Conservation (phyloP, 345 rosid genomes). For the Salix suchowensis region DNA sequence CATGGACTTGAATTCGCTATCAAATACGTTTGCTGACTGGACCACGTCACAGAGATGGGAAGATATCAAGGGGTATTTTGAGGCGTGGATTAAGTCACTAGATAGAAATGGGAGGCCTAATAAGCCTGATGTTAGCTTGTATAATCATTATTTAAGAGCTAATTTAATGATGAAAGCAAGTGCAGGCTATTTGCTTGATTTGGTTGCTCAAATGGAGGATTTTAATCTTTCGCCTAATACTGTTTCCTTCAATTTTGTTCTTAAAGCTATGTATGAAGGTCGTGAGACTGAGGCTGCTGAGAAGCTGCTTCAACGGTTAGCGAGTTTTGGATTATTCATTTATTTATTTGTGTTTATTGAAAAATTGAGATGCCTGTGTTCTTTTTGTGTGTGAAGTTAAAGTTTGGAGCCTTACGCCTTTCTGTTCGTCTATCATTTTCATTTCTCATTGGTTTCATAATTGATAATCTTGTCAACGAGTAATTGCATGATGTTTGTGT, state of each 20-base stretch:
- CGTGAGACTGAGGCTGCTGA: slow-evolving; percentile 61
- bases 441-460: not conserved
- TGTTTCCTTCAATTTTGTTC: slow-evolving; percentile 66
- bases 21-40: slow-evolving; percentile 68
- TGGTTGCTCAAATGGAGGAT: slow-evolving; percentile 63
- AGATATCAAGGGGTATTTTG: slow-evolving; percentile 72
- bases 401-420: not conserved
- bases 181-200: slow-evolving; percentile 58
- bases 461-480: not conserved
- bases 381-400: not conserved
- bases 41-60: slow-evolving; percentile 72
- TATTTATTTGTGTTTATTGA: not conserved
- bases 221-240: slow-evolving; percentile 64
- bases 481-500: too few relatives aligned
- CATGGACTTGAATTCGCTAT: slow-evolving; percentile 42
- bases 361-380: not conserved
- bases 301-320: slow-evolving; percentile 76
- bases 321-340: not conserved
- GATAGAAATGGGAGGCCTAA: slow-evolving; percentile 80
- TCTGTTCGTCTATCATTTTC: not conserved
- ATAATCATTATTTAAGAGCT: slow-evolving; percentile 79
- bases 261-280: slow-evolving; percentile 70
- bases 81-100: slow-evolving; percentile 73
- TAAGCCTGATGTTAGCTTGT: slow-evolving; percentile 66
- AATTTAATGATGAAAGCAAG: slow-evolving; percentile 64